phyloP scores from a whole-genome alignment of 176 grass and related monocot genomes.

The Rhynchospora pubera region DNA sequence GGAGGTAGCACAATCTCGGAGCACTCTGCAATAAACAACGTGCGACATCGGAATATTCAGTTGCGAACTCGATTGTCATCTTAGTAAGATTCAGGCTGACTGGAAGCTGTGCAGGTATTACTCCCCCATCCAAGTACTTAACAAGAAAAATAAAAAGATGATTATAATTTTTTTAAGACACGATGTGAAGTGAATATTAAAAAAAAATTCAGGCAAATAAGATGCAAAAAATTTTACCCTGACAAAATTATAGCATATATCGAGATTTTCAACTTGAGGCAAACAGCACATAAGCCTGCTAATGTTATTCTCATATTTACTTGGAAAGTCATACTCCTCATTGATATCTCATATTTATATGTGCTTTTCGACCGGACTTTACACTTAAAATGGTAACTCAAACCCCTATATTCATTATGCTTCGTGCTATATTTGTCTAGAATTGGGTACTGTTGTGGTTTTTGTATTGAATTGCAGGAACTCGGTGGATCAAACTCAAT shows the following conservation, averaged over 20 bases:
- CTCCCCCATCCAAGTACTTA: neutral
- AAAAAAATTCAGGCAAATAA: neutral
- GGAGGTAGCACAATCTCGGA: neutral
- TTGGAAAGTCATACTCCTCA: neutral
- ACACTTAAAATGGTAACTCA: too few relatives aligned
- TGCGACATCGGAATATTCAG: neutral
- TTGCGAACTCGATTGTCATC: neutral
- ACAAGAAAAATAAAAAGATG: neutral
- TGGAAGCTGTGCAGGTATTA: neutral
- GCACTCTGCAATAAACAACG: neutral
- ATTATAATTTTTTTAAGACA: neutral
- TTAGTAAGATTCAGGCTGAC: neutral
- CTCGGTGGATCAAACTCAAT: too few relatives aligned
- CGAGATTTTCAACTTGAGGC: neutral
- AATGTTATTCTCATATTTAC: neutral
- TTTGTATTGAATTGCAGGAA: too few relatives aligned
- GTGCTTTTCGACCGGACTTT: too few relatives aligned
- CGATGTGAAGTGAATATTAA: neutral
- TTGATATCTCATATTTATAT: too few relatives aligned
- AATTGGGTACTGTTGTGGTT: too few relatives aligned
- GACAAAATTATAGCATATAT: neutral
- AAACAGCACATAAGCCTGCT: neutral
- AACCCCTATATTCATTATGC: too few relatives aligned
- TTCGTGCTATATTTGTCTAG: too few relatives aligned
- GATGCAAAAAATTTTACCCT: neutral